Percentiles rank a stretch among this genome's conserved stretches.
These are phyloP conservation scores for Cladophialophora bantiana DNA, from an alignment of 2,329 filamentous ascomycete species.

Conservation along the genomic window DNA sequence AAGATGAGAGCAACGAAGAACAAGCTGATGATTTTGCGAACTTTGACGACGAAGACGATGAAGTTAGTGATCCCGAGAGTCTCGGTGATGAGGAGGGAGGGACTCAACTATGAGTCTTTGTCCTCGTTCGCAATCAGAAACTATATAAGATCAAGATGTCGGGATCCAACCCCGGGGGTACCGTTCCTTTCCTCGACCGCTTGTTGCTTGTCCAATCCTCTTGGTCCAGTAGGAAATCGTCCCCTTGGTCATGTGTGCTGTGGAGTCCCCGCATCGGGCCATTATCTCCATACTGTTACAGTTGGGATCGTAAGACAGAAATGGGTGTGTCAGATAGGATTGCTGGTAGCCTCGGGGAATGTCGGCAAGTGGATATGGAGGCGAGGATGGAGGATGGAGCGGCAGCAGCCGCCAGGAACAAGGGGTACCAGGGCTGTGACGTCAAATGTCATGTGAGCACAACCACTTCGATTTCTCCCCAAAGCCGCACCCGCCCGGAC, in stretches of 20 bases:
- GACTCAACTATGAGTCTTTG: slow-evolving; percentile 16
- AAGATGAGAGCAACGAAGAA: slow-evolving; percentile 26
- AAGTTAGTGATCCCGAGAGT: slow-evolving; percentile 15
- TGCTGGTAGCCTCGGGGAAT: background rate
- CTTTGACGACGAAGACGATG: slow-evolving; percentile 35
- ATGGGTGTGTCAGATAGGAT: background rate
- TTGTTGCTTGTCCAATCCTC: background rate
- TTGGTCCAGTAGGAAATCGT: no score
- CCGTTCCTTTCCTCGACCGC: background rate
- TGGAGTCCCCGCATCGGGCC: background rate
- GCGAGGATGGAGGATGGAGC: background rate
- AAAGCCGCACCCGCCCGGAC: background rate
- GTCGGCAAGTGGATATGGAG: background rate
- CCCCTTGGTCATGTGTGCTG: background rate
- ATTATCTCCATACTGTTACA: background rate
- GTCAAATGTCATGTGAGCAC: slow-evolving; percentile 14
- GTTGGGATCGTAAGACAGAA: background rate
- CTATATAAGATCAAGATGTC: background rate
- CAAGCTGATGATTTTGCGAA: slow-evolving; percentile 25
- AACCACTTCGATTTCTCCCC: background rate
- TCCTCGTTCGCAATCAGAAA: background rate
- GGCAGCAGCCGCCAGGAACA: slow-evolving; percentile 13
- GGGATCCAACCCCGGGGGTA: background rate
- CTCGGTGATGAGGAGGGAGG: slow-evolving; percentile 19
- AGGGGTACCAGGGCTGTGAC: background rate